Conservation (phyloP, 2,329 filamentous ascomycete genomes). For the Pseudogymnoascus sp. region DNA sequence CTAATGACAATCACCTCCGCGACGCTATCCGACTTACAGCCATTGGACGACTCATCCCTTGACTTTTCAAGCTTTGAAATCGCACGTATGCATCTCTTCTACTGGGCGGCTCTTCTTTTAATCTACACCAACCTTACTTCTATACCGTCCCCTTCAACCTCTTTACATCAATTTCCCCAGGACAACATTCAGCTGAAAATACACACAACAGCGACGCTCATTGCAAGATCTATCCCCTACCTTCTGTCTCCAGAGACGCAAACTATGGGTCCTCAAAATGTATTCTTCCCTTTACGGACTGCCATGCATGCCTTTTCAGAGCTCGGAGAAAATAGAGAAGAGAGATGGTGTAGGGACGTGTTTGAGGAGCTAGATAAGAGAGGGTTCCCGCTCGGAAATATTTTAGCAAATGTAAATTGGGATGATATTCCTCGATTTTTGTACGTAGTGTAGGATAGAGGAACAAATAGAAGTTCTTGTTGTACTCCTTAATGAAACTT, state of each 20-base stretch:
- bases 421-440: constrained; percentile 13
- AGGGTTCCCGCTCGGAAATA: constrained; percentile 14
- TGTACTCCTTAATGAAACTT: no score
- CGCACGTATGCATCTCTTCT: constrained; percentile 14
- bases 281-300: constrained; percentile 13
- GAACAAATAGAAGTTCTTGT: neutral
- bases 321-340: constrained; percentile 12
- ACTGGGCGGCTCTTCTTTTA: constrained; percentile 15
- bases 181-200: constrained; percentile 11
- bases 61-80: constrained; percentile 13
- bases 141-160: constrained; percentile 11
- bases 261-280: constrained; percentile 14
- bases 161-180: constrained; percentile 11
- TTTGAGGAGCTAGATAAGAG: constrained; percentile 12
- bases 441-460: neutral
- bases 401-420: constrained; percentile 14
- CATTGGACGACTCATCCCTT: constrained; percentile 13
- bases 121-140: constrained; percentile 14
- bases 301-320: constrained; percentile 14
- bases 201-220: constrained; percentile 13
- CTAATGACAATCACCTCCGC: constrained; percentile 12
- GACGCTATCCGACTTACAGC: constrained; percentile 12
- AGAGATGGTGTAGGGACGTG: constrained; percentile 14
- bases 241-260: constrained; percentile 12
- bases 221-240: constrained; percentile 14